These are phyloP conservation scores for Chionographis japonica DNA, from an alignment of 106 monocot genomes.

Conservation along the genomic window DNA sequence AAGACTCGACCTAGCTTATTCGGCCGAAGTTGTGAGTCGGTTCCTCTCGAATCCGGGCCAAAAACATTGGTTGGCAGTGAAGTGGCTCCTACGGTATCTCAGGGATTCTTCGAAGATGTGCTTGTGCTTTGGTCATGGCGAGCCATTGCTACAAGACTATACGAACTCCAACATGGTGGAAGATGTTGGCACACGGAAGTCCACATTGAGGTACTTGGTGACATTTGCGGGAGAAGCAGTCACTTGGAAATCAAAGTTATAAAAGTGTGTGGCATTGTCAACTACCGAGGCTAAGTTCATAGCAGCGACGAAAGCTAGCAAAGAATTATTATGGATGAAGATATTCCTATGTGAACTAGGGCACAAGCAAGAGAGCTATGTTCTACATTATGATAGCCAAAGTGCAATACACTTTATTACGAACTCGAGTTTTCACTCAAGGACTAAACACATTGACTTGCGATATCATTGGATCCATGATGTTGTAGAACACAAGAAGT, in stretches of 20 bases:
- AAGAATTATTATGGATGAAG: too few relatives aligned
- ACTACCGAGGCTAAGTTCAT: too few relatives aligned
- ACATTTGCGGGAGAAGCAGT: background rate
- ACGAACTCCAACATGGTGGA: background rate
- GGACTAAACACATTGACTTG: too few relatives aligned
- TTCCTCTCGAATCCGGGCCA: background rate
- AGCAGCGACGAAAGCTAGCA: too few relatives aligned
- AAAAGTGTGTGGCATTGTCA: slow-evolving; percentile 3
- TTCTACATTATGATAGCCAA: too few relatives aligned
- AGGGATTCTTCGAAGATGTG: background rate
- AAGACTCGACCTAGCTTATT: too few relatives aligned
- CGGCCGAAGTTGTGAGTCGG: background rate
- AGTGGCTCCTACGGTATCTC: background rate
- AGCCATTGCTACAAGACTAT: too few relatives aligned
- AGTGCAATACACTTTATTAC: background rate
- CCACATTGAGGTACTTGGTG: background rate
- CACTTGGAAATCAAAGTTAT: background rate
- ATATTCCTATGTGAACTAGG: too few relatives aligned
- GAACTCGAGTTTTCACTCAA: too few relatives aligned
- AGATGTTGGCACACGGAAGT: background rate
- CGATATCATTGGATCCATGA: too few relatives aligned
- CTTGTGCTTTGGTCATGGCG: background rate
- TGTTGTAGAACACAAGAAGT: too few relatives aligned
- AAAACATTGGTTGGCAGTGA: background rate
- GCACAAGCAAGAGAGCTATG: background rate